Evolutionary conservation across 139 green algal genomes (phyloP).

Genomic region (Pleodorina starrii): DNA sequence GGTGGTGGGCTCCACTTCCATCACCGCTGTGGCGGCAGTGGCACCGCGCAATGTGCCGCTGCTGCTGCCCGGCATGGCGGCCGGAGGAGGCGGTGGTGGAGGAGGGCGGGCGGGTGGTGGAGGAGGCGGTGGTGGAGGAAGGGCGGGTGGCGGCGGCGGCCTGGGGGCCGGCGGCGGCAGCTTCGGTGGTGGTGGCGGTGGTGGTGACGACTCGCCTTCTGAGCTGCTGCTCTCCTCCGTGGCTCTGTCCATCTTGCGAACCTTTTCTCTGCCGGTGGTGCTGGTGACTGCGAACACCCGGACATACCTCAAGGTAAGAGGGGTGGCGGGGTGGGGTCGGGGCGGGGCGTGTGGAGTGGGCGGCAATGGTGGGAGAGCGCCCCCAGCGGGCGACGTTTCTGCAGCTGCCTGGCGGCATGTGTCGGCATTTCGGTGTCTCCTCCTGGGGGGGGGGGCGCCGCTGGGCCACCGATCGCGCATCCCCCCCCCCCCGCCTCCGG

Average conservation of each 20-base stretch:
- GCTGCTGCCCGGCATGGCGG: neutral
- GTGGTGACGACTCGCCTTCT: neutral
- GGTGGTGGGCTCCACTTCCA: conserved; percentile 7
- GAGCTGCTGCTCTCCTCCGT: conserved; percentile 14
- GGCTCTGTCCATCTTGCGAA: conserved; percentile 41
- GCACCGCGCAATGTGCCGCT: neutral
- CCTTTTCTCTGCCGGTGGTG: conserved; percentile 26
- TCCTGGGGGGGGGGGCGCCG: no score
- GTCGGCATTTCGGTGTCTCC: no score
- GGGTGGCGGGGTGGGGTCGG: neutral
- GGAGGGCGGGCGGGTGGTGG: neutral
- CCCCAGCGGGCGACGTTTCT: no score
- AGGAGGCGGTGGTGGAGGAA: neutral
- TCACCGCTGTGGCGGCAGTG: neutral
- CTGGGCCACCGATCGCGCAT: no score
- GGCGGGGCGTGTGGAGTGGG: neutral
- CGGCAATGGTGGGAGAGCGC: no score
- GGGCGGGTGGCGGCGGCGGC: neutral
- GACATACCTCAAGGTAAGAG: conserved; percentile 27
- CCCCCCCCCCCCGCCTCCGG: no score
- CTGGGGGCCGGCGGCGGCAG: neutral
- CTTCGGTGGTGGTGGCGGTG: no score
- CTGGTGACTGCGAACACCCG: conserved; percentile 31
- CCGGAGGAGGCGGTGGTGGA: no score
- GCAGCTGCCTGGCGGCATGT: no score